Evolutionary conservation across 164 flowering plant genomes (phyloP).

Genomic region (Umbilicus rupestris): DNA sequence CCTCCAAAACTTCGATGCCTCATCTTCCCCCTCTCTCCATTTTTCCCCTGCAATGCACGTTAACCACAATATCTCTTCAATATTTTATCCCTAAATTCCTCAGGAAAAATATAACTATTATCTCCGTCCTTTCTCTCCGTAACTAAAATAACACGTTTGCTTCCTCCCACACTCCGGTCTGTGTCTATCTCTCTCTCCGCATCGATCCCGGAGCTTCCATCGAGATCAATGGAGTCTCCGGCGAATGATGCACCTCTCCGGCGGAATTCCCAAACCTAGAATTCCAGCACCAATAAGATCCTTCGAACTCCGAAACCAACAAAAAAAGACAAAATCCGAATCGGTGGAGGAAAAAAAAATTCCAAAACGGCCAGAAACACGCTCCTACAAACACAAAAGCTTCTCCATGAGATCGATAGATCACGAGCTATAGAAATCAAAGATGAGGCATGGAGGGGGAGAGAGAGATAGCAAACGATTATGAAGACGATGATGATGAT

Average conservation of each 20-base stretch:
- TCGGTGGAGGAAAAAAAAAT: neutral
- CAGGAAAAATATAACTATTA: neutral
- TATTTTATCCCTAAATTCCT: slow-evolving; percentile 5
- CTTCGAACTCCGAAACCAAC: too few relatives aligned
- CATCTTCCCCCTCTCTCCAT: slow-evolving; percentile 13
- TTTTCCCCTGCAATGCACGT: slow-evolving; percentile 72
- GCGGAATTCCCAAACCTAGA: slow-evolving; percentile 13
- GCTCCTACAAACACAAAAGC: neutral
- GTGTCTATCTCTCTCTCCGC: neutral
- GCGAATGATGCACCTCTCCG: neutral
- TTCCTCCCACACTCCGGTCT: neutral
- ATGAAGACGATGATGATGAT: slow-evolving; percentile 2
- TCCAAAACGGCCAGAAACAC: neutral
- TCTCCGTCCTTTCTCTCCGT: neutral
- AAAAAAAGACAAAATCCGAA: neutral
- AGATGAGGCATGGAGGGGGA: neutral
- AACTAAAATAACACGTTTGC: slow-evolving; percentile 3
- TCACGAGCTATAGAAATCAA: slow-evolving; percentile 1
- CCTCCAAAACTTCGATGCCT: slow-evolving; percentile 43
- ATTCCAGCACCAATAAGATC: slow-evolving; percentile 9
- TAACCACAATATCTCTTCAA: slow-evolving; percentile 20
- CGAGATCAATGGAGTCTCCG: slow-evolving; percentile 13
- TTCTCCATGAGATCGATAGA: neutral
- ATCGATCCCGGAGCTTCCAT: neutral
- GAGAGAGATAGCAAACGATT: neutral